These are phyloP conservation scores for Grigorovia transvaalensis DNA, from an alignment of 805 yeast species.

Conservation along the genomic window DNA sequence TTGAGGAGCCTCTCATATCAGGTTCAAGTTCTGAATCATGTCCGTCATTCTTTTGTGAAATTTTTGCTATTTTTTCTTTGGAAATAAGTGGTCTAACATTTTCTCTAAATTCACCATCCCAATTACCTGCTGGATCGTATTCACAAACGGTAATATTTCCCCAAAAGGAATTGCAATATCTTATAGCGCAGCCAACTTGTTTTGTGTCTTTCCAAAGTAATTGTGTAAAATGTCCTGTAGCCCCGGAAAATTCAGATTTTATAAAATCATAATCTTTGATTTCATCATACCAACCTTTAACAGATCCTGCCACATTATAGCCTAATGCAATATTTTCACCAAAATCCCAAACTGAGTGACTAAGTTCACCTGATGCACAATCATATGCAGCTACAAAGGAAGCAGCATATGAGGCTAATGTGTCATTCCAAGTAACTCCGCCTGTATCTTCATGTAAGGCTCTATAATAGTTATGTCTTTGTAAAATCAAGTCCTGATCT, in stretches of 20 bases:
- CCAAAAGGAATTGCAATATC: slow-evolving; percentile 8
- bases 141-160: slow-evolving; percentile 54
- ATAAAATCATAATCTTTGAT: slow-evolving; percentile 35
- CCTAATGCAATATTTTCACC: slow-evolving; percentile 78
- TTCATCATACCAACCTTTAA: slow-evolving; percentile 69
- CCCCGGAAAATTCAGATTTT: slow-evolving; percentile 14
- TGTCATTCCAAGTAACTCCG: slow-evolving; percentile 40
- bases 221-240: slow-evolving; percentile 66
- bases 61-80: no score
- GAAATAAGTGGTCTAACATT: background rate
- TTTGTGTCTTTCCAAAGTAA: slow-evolving; percentile 54
- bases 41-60: no score
- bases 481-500: background rate
- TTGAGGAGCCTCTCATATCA: no score
- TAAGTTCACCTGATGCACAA: slow-evolving; percentile 43
- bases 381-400: slow-evolving; percentile 39
- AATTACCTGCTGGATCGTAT: slow-evolving; percentile 48
- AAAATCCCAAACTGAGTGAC: slow-evolving; percentile 47
- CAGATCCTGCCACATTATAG: slow-evolving; percentile 33
- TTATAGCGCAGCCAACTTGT: slow-evolving; percentile 49
- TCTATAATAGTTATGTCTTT: slow-evolving; percentile 33
- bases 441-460: slow-evolving; percentile 23
- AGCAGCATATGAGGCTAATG: slow-evolving; percentile 39
- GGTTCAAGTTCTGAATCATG: no score
- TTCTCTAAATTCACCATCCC: slow-evolving; percentile 13